Evolutionary conservation across 2,329 filamentous ascomycete genomes (phyloP).

Genomic region (Helicocarpus griseus): DNA sequence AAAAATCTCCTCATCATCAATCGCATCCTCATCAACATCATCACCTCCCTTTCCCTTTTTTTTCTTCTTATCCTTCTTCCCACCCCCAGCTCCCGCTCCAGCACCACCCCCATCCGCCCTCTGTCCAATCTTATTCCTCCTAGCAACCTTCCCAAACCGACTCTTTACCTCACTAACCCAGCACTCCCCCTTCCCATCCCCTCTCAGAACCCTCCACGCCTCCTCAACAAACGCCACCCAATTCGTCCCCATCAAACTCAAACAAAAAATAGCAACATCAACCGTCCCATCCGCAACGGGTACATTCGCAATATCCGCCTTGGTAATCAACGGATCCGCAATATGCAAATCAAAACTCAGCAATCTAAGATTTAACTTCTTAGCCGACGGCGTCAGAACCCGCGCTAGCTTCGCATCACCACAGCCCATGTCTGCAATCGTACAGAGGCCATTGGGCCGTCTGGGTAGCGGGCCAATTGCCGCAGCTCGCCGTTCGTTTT

Average conservation of each 20-base stretch:
- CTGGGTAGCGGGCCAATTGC: constrained; percentile 52
- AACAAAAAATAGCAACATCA: constrained; percentile 87
- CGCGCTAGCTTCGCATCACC: constrained; percentile 78
- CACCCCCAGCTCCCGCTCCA: constrained; percentile 41
- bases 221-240: constrained; percentile 97
- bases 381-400: constrained; percentile 49
- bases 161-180: constrained; percentile 98
- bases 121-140: constrained; percentile 32
- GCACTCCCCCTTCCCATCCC: constrained; percentile 73
- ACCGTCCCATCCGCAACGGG: constrained; percentile 65
- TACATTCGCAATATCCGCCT: constrained; percentile 78
- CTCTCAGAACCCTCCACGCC: constrained; percentile 80
- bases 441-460: constrained; percentile 57
- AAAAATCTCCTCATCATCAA: constrained; percentile 50
- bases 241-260: constrained; percentile 97
- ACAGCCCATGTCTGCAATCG: constrained; percentile 84
- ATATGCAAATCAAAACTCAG: constrained; percentile 81
- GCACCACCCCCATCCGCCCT: constrained; percentile 34
- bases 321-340: constrained; percentile 65
- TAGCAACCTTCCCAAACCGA: constrained; percentile 60
- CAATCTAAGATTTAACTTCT: constrained; percentile 62
- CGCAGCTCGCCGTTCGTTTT: constrained; percentile 18
- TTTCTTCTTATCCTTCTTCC: constrained; percentile 30
- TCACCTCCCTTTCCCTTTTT: constrained; percentile 38
- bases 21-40: constrained; percentile 42